Evolutionary conservation across 2,329 filamentous ascomycete species (phyloP), one percentile per base, ranked within the genome.

Genomic region (Ophiostoma populinum): DNA sequence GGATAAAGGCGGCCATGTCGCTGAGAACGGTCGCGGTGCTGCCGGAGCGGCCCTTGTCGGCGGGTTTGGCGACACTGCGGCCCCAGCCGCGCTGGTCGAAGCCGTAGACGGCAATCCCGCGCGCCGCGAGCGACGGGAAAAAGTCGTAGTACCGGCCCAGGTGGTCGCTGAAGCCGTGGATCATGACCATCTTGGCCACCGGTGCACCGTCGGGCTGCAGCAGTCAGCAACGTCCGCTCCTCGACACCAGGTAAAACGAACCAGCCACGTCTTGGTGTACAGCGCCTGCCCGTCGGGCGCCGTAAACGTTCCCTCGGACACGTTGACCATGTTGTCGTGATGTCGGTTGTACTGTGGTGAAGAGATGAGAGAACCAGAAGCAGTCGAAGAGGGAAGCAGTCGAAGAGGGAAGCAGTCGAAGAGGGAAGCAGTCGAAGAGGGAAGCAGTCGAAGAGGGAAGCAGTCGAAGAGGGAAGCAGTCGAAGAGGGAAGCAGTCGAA

Each of bases 81-180:
- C 86, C 86, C 85, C 85, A 94, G 52, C 86, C 85, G 52, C 73
- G 75, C 61, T 93, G 86, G 54, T 94, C 86, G 52, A 86, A 80
- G 42, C 71, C 66, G 49, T 78, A 70, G 32, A 82, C 68, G 48
- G 80, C 73, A 47, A 94, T 85, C 42, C 79, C 80, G 36, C 66
- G 66, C 9, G 62, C 58, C 16, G 79, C 76, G 32, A 94, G 67
- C 11, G 57, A 59, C 6, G 73, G 65, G 56, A 90, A 87, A 48
- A 93, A 67, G 37, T 66, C 64, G 50, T 74, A 67, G 58, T 93
- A 92, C 39, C 73, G 70, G 55, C 80, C 74, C 53, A 80, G 61
- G 55, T 92, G 82, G 55, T 93, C 86, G 53, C 74, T 83, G 63
- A 86, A 94, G 48, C 86, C 86, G 57, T 94, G 86, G 43, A 94